A percentile compares a stretch with the other conserved stretches of the same genome.
These are phyloP conservation scores for Asclepias syriaca DNA, from an alignment of 257 asterid species.

Conservation along the genomic window DNA sequence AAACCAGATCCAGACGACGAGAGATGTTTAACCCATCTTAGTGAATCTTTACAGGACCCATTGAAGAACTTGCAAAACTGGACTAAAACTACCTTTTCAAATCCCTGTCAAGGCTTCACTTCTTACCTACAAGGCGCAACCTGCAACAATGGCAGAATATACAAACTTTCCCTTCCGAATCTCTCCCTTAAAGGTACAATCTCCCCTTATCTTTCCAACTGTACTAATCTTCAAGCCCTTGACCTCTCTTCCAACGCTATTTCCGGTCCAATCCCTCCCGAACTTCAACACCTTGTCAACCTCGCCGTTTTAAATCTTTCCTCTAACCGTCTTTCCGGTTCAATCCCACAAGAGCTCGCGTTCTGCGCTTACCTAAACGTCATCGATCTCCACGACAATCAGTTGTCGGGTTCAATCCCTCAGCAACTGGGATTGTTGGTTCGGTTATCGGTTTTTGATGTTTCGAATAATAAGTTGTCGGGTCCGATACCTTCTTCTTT, in stretches of 20 bases:
- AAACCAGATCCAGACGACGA: constrained; percentile 80
- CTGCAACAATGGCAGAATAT: constrained; percentile 93
- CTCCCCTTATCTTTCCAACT: constrained; percentile 82
- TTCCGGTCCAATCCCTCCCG: constrained; percentile 73
- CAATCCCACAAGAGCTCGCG: constrained; percentile 64
- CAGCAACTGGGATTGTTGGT: constrained; percentile 72
- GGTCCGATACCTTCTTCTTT: constrained; percentile 70
- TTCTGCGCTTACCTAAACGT: constrained; percentile 82
- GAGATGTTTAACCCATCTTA: constrained; percentile 57
- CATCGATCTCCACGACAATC: constrained; percentile 81
- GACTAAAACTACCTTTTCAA: constrained; percentile 53
- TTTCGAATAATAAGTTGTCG: constrained; percentile 58
- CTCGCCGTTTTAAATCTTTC: constrained; percentile 83
- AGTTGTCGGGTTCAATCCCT: constrained; percentile 61
- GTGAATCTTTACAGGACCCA: constrained; percentile 66
- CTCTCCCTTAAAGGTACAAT: constrained; percentile 66
- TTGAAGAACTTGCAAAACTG: constrained; percentile 60
- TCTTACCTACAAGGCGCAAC: constrained; percentile 82
- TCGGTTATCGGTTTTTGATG: constrained; percentile 71
- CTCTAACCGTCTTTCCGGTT: constrained; percentile 56
- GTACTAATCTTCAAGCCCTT: constrained; percentile 84
- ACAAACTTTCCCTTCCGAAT: constrained; percentile 66
- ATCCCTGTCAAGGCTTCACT: constrained; percentile 71
- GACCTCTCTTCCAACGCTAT: constrained; percentile 81
- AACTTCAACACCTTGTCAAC: constrained; percentile 64